Conservation (phyloP, 2,329 filamentous ascomycete species). For the Phyllosticta ampelicida region DNA sequence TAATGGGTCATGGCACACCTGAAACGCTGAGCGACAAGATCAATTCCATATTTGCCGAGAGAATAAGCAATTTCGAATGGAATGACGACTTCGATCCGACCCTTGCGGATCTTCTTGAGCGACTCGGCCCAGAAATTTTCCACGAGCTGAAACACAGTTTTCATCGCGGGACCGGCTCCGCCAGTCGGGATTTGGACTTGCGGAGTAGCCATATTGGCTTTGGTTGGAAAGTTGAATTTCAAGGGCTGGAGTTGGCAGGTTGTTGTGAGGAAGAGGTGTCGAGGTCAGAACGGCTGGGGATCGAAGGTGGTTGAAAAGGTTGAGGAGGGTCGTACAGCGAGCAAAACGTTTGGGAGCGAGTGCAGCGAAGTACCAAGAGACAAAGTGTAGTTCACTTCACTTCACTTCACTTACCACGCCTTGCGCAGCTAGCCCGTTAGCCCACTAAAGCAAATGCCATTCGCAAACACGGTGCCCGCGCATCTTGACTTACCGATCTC, state of each 20-base stretch:
- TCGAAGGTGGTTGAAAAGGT: background rate
- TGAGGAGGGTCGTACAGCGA: background rate
- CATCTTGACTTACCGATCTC: background rate
- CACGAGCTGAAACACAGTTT: background rate
- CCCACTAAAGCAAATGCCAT: background rate
- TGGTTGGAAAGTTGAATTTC: background rate
- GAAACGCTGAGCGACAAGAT: background rate
- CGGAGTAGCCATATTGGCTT: background rate
- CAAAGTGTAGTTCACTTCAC: background rate
- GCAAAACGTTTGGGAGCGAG: background rate
- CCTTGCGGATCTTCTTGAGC: background rate
- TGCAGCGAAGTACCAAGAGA: background rate
- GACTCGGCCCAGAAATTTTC: background rate
- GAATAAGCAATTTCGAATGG: background rate
- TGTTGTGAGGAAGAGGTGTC: background rate
- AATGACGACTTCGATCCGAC: background rate
- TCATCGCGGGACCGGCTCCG: background rate
- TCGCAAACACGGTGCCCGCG: background rate
- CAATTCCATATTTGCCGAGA: background rate
- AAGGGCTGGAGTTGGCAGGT: background rate
- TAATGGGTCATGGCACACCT: background rate
- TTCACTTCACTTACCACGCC: background rate
- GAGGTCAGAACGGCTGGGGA: background rate
- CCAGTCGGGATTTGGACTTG: background rate
- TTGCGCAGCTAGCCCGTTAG: background rate